Conservation (phyloP, 768 basidiomycete genomes). For the Termitomyces eurrhizus region DNA sequence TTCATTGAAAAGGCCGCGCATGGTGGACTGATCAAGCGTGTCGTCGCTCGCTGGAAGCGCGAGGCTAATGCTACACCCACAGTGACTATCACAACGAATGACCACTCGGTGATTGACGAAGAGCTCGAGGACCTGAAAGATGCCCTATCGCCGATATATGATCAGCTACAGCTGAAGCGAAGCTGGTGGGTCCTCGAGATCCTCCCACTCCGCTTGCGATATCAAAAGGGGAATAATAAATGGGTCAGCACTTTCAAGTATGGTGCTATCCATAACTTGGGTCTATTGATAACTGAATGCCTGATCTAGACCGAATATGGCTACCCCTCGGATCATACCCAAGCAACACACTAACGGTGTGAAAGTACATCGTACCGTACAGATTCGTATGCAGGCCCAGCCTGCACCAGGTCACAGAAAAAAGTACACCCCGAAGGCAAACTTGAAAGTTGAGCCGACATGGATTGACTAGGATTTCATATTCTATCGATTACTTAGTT, state of each 20-base stretch:
- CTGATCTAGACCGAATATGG: conserved; percentile 26
- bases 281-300: not conserved
- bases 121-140: conserved; percentile 54
- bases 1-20: not conserved
- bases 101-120: conserved; percentile 23
- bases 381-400: conserved; percentile 49
- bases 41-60: not conserved
- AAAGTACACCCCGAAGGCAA: conserved; percentile 25
- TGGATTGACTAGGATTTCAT: conserved; percentile 25
- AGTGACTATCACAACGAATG: not conserved
- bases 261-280: not conserved
- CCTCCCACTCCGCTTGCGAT: conserved; percentile 30
- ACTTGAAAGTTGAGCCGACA: conserved; percentile 25
- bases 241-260: conserved; percentile 24
- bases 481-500: not conserved
- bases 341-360: conserved; percentile 32
- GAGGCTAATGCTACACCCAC: conserved; percentile 12
- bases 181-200: conserved; percentile 63
- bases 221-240: conserved; percentile 26
- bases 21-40: not conserved
- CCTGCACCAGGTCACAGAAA: conserved; percentile 19
- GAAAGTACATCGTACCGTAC: conserved; percentile 46
- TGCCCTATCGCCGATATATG: conserved; percentile 43
- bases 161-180: conserved; percentile 38
- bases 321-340: conserved; percentile 34